phyloP scores from a whole-genome alignment of 305 asterid species.

The Rubia balearica region DNA sequence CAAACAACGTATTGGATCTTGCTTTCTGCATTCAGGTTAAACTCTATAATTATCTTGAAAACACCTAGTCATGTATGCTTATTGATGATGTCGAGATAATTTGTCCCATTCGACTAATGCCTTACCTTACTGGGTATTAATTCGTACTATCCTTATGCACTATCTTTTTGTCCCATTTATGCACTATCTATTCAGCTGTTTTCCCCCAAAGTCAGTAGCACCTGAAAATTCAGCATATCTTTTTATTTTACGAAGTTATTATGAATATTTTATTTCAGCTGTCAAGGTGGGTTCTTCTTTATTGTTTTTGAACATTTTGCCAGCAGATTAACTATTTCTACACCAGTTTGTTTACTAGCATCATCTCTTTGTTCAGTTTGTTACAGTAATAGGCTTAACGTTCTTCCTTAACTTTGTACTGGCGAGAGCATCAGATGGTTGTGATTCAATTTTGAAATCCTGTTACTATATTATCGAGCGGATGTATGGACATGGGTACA shows the following conservation, averaged over 20 bases:
- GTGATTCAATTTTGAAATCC: background rate
- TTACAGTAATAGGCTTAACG: background rate
- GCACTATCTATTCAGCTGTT: too few species aligned
- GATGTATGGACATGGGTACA: background rate
- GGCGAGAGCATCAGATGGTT: background rate
- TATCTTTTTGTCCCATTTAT: too few species aligned
- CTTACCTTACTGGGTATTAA: background rate
- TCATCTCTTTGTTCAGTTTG: background rate
- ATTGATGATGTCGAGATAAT: background rate
- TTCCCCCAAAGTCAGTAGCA: background rate
- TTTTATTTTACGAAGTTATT: background rate
- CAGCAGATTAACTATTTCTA: background rate
- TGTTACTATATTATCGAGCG: background rate
- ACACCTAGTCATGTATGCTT: background rate
- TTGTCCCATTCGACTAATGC: background rate
- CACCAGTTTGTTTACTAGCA: background rate
- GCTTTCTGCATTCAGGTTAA: constrained; percentile 90
- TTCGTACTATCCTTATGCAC: background rate
- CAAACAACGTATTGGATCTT: constrained; percentile 85
- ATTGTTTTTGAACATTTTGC: background rate
- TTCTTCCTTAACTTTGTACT: background rate
- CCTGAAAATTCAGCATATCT: background rate
- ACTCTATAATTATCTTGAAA: background rate
- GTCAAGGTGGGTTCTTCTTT: background rate
- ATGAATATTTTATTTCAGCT: background rate